These are phyloP conservation scores for Trypethelium eluteriae DNA, from an alignment of 495 filamentous ascomycete species.

Conservation along the genomic window DNA sequence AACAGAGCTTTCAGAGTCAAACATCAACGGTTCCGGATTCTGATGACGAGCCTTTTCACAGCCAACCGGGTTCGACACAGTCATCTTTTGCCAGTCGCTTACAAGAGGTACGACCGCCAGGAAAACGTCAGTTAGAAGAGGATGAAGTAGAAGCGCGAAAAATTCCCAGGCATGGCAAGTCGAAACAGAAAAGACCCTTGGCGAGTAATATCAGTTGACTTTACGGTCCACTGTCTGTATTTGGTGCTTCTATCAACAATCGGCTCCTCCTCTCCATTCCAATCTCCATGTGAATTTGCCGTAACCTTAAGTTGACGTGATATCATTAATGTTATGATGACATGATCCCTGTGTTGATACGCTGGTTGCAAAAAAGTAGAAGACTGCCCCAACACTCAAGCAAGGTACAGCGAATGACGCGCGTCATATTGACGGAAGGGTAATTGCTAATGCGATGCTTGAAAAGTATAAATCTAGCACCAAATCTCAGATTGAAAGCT, in stretches of 20 bases:
- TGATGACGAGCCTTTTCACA: slow-evolving; percentile 3
- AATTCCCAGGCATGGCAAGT: slow-evolving; percentile 4
- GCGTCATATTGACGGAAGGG: too few relatives aligned
- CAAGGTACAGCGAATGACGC: too few relatives aligned
- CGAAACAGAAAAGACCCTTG: background rate
- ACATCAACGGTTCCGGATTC: slow-evolving; percentile 8
- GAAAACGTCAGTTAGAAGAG: slow-evolving; percentile 1
- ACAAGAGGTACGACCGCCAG: background rate
- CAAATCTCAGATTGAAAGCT: too few relatives aligned
- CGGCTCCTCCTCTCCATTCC: background rate
- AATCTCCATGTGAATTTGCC: background rate
- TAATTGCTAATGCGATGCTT: too few relatives aligned
- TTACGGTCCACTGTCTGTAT: background rate
- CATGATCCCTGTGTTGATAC: too few relatives aligned
- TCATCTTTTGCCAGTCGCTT: slow-evolving; percentile 4
- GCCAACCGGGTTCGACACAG: background rate
- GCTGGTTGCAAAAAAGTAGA: too few relatives aligned
- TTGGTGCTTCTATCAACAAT: slow-evolving; percentile 7
- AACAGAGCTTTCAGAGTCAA: slow-evolving; percentile 10
- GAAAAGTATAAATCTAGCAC: too few relatives aligned
- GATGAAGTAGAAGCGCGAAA: slow-evolving; percentile 7
- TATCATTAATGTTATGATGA: too few relatives aligned
- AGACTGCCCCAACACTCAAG: too few relatives aligned
- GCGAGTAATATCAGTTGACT: background rate
- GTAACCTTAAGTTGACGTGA: too few relatives aligned